phyloP scores from a whole-genome alignment of 2,329 filamentous ascomycete species.

The Cladosporium sp. region DNA sequence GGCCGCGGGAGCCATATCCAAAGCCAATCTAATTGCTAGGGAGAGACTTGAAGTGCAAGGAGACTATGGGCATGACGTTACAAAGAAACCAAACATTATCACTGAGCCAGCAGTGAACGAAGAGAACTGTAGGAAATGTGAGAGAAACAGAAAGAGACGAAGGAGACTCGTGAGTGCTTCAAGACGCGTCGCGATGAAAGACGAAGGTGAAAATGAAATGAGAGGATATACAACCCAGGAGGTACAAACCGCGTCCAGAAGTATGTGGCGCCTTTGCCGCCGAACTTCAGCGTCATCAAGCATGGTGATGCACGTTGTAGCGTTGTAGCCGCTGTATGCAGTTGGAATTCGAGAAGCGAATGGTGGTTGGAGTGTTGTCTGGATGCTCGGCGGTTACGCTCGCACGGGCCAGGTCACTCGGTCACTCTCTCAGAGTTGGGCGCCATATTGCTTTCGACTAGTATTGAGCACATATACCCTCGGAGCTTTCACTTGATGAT shows the following conservation, averaged over 20 bases:
- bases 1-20: not conserved
- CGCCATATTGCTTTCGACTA: no score
- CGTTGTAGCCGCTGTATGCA: conserved; percentile 7
- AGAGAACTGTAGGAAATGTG: not conserved
- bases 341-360: conserved; percentile 4
- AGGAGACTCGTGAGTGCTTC: conserved; percentile 10
- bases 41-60: not conserved
- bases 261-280: conserved; percentile 31
- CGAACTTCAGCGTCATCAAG: conserved; percentile 13
- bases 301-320: conserved; percentile 4
- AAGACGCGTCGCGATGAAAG: conserved; percentile 5
- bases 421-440: no score
- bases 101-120: conserved; percentile 12
- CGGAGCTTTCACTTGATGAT: no score
- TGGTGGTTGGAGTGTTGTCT: conserved; percentile 8
- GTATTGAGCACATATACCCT: no score
- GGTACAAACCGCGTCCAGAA: not conserved
- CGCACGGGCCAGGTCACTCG: not conserved
- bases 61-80: conserved; percentile 7
- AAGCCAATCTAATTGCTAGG: not conserved
- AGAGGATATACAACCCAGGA: not conserved
- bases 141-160: not conserved
- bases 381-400: not conserved
- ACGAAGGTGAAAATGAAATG: not conserved
- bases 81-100: conserved; percentile 8